Base-by-base conservation (phyloP, 164 flowering plant species). In the Nymphaea thermarum region DNA sequence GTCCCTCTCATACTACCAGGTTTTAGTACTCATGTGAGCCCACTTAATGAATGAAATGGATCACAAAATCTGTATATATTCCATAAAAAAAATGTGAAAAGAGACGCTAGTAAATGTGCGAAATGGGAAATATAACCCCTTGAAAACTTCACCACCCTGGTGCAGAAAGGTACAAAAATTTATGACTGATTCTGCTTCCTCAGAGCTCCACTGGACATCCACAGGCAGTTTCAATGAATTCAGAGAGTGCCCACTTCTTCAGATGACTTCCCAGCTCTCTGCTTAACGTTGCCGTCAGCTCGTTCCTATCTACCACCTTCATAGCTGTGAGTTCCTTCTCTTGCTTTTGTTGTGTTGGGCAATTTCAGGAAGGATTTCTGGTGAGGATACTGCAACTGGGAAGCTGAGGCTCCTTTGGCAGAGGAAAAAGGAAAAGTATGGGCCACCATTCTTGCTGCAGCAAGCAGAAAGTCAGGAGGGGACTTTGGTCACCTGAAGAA, bases 401-500 rank as follows among this genome's bases (percentile, higher is more conserved):
- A 51, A 15, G 14, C 57, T 3, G 57, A 51, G 14, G 14, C 14
- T 51, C 57, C 14, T 51, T 51, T 25, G 36, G 36, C 36, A 0
- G 36, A 25, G 36, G 36, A 25, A 25, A 25, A 25, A 25, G 36
- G 36, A 62, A 62, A 6, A 17, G 64, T 41, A 91, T 89, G 96
- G 91, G 92, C 41, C 96, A 83, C 71, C 97, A 91, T 66, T 77
- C 90, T 17, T 89, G 96, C 78, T 89, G 97, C 78, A 89, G 82
- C 88, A 91, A 87, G 71, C 89, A 86, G 80, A 87, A 87, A 79
- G 92, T 89, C 42, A 86, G 83, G 77, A 85, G 93, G 61, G 96
- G 96, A 18, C 80, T 91, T 0, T 91, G 97, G 97, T 91, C 97
- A 18, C 97, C 94, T 14, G 94, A 90, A 64, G 97, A 90, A 83